Evolutionary conservation across 768 basidiomycete genomes (phyloP), one percentile per base, ranked within the genome.

Genomic region (Agrocybe chaxingu): DNA sequence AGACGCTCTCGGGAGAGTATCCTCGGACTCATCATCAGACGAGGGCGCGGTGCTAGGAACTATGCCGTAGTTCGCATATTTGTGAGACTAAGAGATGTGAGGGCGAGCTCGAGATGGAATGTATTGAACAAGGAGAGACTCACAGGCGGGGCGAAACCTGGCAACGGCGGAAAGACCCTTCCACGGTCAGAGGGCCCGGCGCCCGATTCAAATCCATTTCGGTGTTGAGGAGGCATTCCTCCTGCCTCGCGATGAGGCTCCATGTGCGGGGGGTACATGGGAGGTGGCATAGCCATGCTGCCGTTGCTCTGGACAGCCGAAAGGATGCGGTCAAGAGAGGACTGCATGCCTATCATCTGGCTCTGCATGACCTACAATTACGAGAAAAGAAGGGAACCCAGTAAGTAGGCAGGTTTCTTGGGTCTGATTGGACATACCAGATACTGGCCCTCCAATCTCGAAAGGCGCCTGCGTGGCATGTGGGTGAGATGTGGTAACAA

Each of bases 331-430:
- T 93, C 91, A 55, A 93, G 67, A 19, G 90, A 87, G 4, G 89
- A 87, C 68, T 93, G 92, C 86, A 93, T 89, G 59, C 91, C 91
- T 59, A 93, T 92, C 88, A 93, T 92, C 65, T 92, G 91, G 69
- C 89, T 90, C 66, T 93, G 89, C 82, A 93, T 89, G 57, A 91
- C 86, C 89, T 90, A 54, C 13, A 44, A 44, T 19, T 18, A 37
- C 16, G 39, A 45, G 50, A 53, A 54, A 52, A 43, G 18, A 43
- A 50, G 11, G 6, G 19, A 40, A 34, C 45, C 45, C 34, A 35
- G 40, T 8, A 32, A 34, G 18, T 34, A 45, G 13, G 34, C 12
- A 39, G 38, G 41, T 40, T 33, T 32, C 30, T 16, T 43, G 29
- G 24, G 44, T 24, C 8, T 42, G 44, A 30, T 13, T 16, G 41